Base-by-base conservation (phyloP, 2,329 filamentous ascomycete species). In the Claviceps sp. region DNA sequence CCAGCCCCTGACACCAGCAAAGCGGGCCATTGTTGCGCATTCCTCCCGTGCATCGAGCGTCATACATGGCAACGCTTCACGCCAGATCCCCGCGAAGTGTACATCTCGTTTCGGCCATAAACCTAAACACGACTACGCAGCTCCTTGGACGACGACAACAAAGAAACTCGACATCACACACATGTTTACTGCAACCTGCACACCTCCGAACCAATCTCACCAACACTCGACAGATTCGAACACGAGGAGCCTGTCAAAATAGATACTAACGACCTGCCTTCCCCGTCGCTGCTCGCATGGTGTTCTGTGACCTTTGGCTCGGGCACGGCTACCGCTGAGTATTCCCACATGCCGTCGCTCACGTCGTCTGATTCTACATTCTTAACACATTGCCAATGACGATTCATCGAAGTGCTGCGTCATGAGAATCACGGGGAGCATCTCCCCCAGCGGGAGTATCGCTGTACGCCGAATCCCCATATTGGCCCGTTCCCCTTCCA, bases 391-490 rank as follows among this genome's bases (percentile, higher is more conserved):
- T 62, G 65, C 67, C 74, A 71, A 76, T 77, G 73, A 72, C 68
- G 65, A 63, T 65, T 62, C 63, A 60, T 63, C 65, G 59, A 58
- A 62, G 60, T 58, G 62, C 64, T 61, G 69, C 69, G 71, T 67
- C 68, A 88, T 88, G 85, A 82, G 81, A 69, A 76, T 80, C 65
- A 75, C 87, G 66, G 82, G 84, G 73, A 83, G 82, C 69, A 74
- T 89, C 70, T 88, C 86, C 70, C 83, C 86, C 58, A 81, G 79
- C 66, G 85, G 84, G 72, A 87, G 81, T 67, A 82, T 89, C 69
- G 83, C 82, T 69, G 85, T 87, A 75, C 58, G 82, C 70, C 37
- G 45, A 46, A 16, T 9, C 38, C 26, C 24, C 30, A 5, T 5
- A 11, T 38, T 16, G n/a, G 24, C 30, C 8, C 30, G 4, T 24